Percentiles rank a stretch among this genome's conserved stretches.
phyloP scores from a whole-genome alignment of 139 green algal species.

The Tetradesmus obliquus region DNA sequence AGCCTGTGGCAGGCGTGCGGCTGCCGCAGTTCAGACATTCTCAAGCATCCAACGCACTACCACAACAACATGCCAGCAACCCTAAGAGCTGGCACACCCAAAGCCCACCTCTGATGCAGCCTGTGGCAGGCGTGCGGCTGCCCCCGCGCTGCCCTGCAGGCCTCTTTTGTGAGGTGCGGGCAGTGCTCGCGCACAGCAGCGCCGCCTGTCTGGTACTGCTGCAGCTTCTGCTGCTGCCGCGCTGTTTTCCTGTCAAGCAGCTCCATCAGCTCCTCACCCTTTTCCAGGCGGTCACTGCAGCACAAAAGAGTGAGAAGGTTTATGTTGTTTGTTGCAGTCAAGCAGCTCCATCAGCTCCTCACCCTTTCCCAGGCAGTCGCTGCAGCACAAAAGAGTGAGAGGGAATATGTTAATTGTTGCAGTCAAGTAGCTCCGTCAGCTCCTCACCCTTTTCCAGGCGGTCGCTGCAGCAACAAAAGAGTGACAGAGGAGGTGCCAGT shows the following conservation, averaged over 20 bases:
- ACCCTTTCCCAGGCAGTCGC: constrained; percentile 51
- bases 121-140: constrained; percentile 49
- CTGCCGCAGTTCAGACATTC: no score
- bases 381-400: constrained; percentile 9
- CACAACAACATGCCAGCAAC: not conserved
- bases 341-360: constrained; percentile 83
- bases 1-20: no score
- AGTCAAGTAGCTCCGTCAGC: constrained; percentile 79
- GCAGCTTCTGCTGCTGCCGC: constrained; percentile 65
- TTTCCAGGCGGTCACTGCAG: constrained; percentile 39
- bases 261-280: constrained; percentile 79
- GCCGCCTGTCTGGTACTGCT: constrained; percentile 81
- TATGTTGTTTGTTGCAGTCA: constrained; percentile 62
- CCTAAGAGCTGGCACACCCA: not conserved
- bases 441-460: constrained; percentile 64
- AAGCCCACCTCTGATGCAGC: constrained; percentile 54
- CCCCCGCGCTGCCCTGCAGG: constrained; percentile 65
- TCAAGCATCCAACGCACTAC: not conserved
- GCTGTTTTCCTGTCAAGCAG: constrained; percentile 82
- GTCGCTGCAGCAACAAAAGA: constrained; percentile 17
- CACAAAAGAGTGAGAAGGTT: not conserved
- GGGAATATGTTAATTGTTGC: constrained; percentile 52
- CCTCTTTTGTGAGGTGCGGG: constrained; percentile 82
- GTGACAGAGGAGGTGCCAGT: not conserved
- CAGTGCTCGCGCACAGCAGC: constrained; percentile 80